A percentile compares a stretch with the other conserved stretches of the same genome.
phyloP scores from a whole-genome alignment of 169 alveolate genomes.

The Besnoitia besnoiti region DNA sequence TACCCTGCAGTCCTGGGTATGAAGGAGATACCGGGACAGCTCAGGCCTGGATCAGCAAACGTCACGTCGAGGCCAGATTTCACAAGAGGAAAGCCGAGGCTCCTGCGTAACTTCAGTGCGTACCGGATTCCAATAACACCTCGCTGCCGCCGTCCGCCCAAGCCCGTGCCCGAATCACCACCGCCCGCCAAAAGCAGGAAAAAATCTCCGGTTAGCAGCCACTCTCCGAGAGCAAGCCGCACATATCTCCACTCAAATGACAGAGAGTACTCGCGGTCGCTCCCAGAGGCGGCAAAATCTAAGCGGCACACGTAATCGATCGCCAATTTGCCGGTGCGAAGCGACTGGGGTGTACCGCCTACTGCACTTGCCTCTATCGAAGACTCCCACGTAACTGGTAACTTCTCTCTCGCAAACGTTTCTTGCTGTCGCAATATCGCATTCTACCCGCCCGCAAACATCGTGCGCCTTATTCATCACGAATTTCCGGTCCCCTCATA shows the following conservation, averaged over 20 bases:
- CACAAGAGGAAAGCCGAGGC: not conserved
- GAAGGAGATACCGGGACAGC: not conserved
- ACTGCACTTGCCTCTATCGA: too few relatives aligned
- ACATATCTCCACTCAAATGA: not conserved
- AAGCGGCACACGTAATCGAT: not conserved
- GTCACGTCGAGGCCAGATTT: not conserved
- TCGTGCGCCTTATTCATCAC: too few relatives aligned
- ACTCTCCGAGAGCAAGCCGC: not conserved
- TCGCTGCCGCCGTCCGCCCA: not conserved
- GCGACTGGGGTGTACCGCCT: not conserved
- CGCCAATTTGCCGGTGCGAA: not conserved
- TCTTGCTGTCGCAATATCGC: not conserved
- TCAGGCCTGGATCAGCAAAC: not conserved
- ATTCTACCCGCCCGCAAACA: too few relatives aligned
- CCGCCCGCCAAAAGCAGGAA: not conserved
- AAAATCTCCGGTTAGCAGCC: not conserved
- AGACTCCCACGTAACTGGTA: too few relatives aligned
- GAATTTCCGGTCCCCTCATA: too few relatives aligned
- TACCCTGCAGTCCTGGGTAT: conserved; percentile 9
- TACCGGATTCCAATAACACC: conserved; percentile 15
- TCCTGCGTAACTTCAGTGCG: conserved; percentile 15
- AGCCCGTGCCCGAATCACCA: not conserved
- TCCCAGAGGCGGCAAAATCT: not conserved
- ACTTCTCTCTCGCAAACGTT: not conserved
- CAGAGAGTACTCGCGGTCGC: conserved; percentile 14